phyloP scores from a whole-genome alignment of 2,329 filamentous ascomycete species.

The Aureobasidium sp. region DNA sequence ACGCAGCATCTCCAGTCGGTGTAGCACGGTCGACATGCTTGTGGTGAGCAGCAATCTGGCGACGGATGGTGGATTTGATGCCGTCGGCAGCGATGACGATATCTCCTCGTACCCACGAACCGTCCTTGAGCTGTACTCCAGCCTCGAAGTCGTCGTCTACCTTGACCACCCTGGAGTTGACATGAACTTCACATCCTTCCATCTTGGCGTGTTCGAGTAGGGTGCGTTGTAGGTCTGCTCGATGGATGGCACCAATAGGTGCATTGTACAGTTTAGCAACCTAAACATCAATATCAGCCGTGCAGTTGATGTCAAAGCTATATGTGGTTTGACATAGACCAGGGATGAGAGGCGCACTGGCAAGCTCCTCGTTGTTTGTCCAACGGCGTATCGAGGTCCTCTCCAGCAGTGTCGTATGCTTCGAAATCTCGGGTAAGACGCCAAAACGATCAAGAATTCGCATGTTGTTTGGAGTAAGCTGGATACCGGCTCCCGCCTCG shows the following conservation, averaged over 20 bases:
- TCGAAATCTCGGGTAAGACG: slow-evolving; percentile 29
- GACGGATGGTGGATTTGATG: slow-evolving; percentile 34
- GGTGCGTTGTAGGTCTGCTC: background rate
- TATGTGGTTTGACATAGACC: slow-evolving; percentile 13
- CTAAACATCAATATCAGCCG: background rate
- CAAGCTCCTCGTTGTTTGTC: background rate
- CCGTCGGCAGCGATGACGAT: slow-evolving; percentile 49
- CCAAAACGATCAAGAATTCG: slow-evolving; percentile 44
- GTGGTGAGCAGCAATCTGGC: background rate
- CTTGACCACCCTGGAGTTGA: slow-evolving; percentile 25
- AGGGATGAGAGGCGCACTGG: background rate
- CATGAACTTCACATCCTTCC: slow-evolving; percentile 34
- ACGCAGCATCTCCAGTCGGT: background rate
- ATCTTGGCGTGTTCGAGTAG: slow-evolving; percentile 37
- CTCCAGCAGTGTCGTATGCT: background rate
- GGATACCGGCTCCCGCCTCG: slow-evolving; percentile 46
- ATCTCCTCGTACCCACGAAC: slow-evolving; percentile 37
- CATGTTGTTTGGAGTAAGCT: slow-evolving; percentile 42
- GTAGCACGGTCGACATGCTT: background rate
- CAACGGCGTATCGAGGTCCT: background rate
- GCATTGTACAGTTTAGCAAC: background rate
- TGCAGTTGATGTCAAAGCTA: slow-evolving; percentile 26
- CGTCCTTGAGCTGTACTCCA: slow-evolving; percentile 17
- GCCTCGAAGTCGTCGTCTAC: slow-evolving; percentile 19
- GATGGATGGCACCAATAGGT: background rate